Base-by-base conservation (phyloP, 805 yeast species). In the Hanseniaspora nectarophila region DNA sequence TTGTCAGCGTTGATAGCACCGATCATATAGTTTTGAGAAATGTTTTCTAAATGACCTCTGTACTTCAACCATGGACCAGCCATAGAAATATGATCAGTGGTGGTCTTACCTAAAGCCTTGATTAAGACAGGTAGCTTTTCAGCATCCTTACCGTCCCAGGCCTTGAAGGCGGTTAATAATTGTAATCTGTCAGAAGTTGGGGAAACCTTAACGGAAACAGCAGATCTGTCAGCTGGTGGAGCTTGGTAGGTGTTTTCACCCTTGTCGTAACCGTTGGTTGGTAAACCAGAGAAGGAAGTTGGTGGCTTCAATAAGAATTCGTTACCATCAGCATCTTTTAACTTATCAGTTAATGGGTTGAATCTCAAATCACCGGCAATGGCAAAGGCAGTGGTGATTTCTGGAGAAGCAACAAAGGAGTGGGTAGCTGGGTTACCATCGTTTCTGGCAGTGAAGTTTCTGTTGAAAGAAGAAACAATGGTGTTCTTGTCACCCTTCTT, bases 31-130 rank as follows among this genome's bases (percentile, higher is more conserved):
- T 92, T 90, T 81, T 90, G 88, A 61, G 97, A 88, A 68, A 90
- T 92, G 82, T 90, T 90, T 77, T 88, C 90, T 76, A 90, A 79
- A 77, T 90, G 98, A 74, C 98, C 98, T 79, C 97, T 86, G 90
- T 90, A 90, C 77, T 90, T 90, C 80, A 90, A 85, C 98, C 98
- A 90, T 68, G 97, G 97, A 75, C 98, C 98, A 68, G 98, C 98
- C 95, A 87, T 89, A 66, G 97, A 90, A 66, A 90, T 90, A 76
- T 90, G 98, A 76, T 90, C 98, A 63, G 98, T 90, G 65, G 98
- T 90, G 70, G 97, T 89, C 80, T 90, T 90, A 75, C 97, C 97
- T 58, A 82, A 75, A 61, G 96, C 85, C 77, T 92, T 90, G 73
- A 90, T 86, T 74, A 90, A 81, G 64, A 90, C 90, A 72, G 96